phyloP scores from a whole-genome alignment of 1,284 basidiomycete species.

The Inonotus obliquus region DNA sequence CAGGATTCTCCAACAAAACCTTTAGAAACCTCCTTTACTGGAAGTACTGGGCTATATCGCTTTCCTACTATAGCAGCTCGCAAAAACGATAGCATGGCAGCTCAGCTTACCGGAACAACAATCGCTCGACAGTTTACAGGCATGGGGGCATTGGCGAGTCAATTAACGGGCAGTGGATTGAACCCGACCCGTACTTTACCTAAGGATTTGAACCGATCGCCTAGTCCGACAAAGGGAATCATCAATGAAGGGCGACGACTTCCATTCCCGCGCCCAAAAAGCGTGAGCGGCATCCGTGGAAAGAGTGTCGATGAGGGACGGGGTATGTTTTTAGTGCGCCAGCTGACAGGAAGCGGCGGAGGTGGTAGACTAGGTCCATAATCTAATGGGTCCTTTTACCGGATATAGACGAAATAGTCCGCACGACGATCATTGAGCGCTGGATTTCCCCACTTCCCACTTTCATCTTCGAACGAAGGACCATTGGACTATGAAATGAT shows the following conservation, averaged over 20 bases:
- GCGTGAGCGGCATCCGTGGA: constrained; percentile 54
- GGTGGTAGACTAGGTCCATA: constrained; percentile 17
- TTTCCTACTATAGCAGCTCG: constrained; percentile 24
- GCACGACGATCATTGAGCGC: background rate
- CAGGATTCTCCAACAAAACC: constrained; percentile 47
- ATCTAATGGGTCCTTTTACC: background rate
- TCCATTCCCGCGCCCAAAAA: constrained; percentile 49
- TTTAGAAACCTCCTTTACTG: constrained; percentile 44
- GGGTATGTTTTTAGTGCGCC: constrained; percentile 61
- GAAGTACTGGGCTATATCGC: constrained; percentile 22
- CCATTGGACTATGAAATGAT: background rate
- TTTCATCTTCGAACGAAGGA: background rate
- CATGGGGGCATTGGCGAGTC: constrained; percentile 42
- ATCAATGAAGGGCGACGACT: constrained; percentile 4
- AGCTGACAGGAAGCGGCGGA: constrained; percentile 56
- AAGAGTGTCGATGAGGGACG: constrained; percentile 58
- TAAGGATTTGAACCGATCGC: constrained; percentile 20
- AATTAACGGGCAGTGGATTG: constrained; percentile 61
- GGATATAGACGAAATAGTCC: background rate
- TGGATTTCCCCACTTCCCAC: background rate
- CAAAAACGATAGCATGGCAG: constrained; percentile 28
- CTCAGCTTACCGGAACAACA: constrained; percentile 65
- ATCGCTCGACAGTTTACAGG: constrained; percentile 74
- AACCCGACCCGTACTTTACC: constrained; percentile 53
- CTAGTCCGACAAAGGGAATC: constrained; percentile 53